These are phyloP conservation scores for Phytophthora pisi DNA, from an alignment of 352 stramenopile species.

Conservation along the genomic window DNA sequence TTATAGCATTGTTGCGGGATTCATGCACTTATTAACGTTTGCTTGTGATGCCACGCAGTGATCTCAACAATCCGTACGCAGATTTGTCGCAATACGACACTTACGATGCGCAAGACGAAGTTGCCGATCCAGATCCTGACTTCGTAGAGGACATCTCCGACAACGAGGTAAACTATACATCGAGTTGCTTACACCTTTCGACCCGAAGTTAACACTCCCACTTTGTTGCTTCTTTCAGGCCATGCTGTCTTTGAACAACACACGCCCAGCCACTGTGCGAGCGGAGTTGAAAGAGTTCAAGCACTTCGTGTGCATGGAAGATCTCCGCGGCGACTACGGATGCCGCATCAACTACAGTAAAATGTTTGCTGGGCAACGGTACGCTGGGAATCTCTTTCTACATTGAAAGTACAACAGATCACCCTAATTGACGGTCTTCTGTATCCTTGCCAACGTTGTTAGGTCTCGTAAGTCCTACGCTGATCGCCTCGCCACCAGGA, in stretches of 20 bases:
- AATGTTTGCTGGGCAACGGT: conserved; percentile 79
- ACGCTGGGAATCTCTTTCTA: background rate
- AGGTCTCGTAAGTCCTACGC: conserved; percentile 58
- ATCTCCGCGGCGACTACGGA: conserved; percentile 52
- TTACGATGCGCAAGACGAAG: conserved; percentile 31
- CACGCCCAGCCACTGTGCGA: conserved; percentile 28
- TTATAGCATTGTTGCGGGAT: background rate
- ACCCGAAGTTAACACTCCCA: background rate
- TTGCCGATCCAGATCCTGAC: conserved; percentile 28
- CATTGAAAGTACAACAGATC: background rate
- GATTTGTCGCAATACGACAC: conserved; percentile 38
- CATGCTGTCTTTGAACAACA: conserved; percentile 20
- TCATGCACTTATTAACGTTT: conserved; percentile 5
- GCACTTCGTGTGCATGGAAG: conserved; percentile 71
- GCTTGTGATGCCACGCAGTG: conserved; percentile 20
- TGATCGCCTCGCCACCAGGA: conserved; percentile 50
- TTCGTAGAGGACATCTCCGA: conserved; percentile 74
- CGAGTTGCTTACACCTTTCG: background rate
- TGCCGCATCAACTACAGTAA: conserved; percentile 71
- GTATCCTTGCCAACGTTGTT: background rate
- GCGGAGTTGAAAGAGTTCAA: conserved; percentile 64
- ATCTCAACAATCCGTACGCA: conserved; percentile 50
- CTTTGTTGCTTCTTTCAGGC: conserved; percentile 1
- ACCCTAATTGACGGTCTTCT: background rate
- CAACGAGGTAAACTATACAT: conserved; percentile 47